Base-by-base conservation (phyloP, 257 asterid genomes). In the Solanum sejunctum region DNA sequence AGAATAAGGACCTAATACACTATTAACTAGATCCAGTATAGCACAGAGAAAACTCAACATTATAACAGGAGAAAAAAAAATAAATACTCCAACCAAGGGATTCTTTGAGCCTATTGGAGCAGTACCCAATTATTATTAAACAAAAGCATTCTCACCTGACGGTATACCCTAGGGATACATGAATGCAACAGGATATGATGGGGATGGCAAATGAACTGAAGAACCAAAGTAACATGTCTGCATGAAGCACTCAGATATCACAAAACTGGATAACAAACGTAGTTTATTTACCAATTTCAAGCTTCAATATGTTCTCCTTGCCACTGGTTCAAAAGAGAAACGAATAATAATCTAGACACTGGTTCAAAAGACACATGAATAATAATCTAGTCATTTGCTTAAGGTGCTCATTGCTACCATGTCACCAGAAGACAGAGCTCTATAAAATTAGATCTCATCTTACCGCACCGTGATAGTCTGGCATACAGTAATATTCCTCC, bases 401-500 rank as follows among this genome's bases (percentile, higher is more conserved):
- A 49, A 49, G 32, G 82, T 75, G 10, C 82, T 49, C 82, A 75
- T 49, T 8, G 15, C 16, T 47, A 75, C 60, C 43, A 49, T 75
- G 8, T 49, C 61, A 49, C 61, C 61, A 75, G 58, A 21, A 51
- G 61, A 16, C 45, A 8, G 21, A 47, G 21, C 82, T 15, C 61
- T 51, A 75, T 49, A 23, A 75, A 75, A 75, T 75, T 49, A 75
- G 45, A 75, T 49, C 15, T 49, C 45, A 60, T 77, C 98, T 89
- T 91, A 97, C 99, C 93, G 87, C 87, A 94, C 87, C 91, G 90
- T 26, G 98, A 94, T 73, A 95, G 88, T 97, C 92, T 91, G 84
- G 98, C 97, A 88, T 95, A 97, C 82, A 97, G 91, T 88, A 97
- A 88, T 84, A 97, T 97, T 57, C 99, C 99, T 80, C 99, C 99